Evolutionary conservation across 192 early-diverging fungal species (phyloP), one percentile per base, ranked within the genome.

Genomic region (Umbelopsis ramanniana): DNA sequence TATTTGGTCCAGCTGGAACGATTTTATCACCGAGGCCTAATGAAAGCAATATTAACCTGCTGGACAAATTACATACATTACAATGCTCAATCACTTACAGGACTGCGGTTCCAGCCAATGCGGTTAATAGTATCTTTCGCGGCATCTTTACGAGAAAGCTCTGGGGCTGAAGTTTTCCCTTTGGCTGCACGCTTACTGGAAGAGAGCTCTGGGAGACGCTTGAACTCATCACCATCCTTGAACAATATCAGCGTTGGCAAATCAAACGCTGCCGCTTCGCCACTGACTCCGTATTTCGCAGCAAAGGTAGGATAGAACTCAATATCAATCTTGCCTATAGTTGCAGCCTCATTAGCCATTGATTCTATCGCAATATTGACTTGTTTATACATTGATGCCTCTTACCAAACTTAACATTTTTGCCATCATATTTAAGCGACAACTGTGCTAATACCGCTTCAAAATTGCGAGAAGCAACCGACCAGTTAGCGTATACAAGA

Each of bases 401-500:
- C 35, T 29, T 69, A 75, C 76, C 76, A 75, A 74, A 68, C 24
- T 79, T 72, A 14, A 69, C 57, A 37, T 81, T 70, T 37, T 67
- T 29, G 12, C 46, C 35, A 11, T 75, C 75, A 24, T 85, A 88
- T 60, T 76, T 74, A 40, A 88, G 48, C 8, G 86, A 88, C 21
- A 80, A 72, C 52, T 81, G 68, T 3, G 86, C 86, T 17, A 85
- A 69, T 21, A 82, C 76, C 45, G 74, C 76, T 50, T 88, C 86
- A 76, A 88, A 88, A 63, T 83, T 73, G 24, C 79, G 77, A 45
- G 82, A 88, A 6, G 83, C 71, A 9, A 78, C 70, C 21, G 81
- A 84, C 86, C 86, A 88, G n/a, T 79, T 82, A 11, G 79, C 75
- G 47, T 84, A 84, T 46, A 85, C 76, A 53, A 85, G 79, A 22